These are phyloP conservation scores for Elsinoe fawcettii DNA, from an alignment of 2,329 filamentous ascomycete genomes.

Conservation along the genomic window DNA sequence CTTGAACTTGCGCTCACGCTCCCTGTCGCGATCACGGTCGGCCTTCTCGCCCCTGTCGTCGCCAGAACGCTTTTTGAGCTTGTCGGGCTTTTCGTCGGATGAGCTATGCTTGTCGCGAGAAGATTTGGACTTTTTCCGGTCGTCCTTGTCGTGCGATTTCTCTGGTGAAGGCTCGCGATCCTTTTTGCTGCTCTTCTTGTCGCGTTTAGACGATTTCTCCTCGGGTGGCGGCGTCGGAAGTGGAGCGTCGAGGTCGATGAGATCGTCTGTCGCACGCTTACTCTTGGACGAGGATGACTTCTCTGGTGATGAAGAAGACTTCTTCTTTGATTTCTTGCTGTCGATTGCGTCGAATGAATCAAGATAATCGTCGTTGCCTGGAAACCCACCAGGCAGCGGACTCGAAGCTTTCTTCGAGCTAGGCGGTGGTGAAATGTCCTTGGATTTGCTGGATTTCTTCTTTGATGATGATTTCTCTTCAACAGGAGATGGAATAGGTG, in stretches of 20 bases:
- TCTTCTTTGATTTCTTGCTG: constrained; percentile 24
- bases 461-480: constrained; percentile 16
- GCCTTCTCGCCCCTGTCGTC: constrained; percentile 34
- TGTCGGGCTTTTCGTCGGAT: constrained; percentile 41
- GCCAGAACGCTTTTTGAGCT: constrained; percentile 45
- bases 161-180: constrained; percentile 19
- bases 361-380: constrained; percentile 35
- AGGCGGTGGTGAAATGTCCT: constrained; percentile 19
- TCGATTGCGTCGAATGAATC: constrained; percentile 20
- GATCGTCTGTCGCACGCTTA: constrained; percentile 23
- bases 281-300: constrained; percentile 21
- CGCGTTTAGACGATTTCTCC: constrained; percentile 21
- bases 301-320: constrained; percentile 3
- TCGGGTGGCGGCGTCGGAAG: constrained; percentile 47
- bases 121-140: constrained; percentile 42
- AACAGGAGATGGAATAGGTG: neutral
- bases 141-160: constrained; percentile 19
- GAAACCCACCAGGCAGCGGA: constrained; percentile 42
- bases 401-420: constrained; percentile 24
- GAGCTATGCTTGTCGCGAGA: constrained; percentile 33
- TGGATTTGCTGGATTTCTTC: constrained; percentile 19
- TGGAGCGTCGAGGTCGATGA: constrained; percentile 29
- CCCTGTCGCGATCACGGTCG: constrained; percentile 59
- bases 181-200: constrained; percentile 42
- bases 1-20: constrained; percentile 34